A percentile compares a stretch with the other conserved stretches of the same genome.
These are phyloP conservation scores for Phaeophleospora eucalypticola DNA, from an alignment of 2,329 filamentous ascomycete genomes.

Conservation along the genomic window DNA sequence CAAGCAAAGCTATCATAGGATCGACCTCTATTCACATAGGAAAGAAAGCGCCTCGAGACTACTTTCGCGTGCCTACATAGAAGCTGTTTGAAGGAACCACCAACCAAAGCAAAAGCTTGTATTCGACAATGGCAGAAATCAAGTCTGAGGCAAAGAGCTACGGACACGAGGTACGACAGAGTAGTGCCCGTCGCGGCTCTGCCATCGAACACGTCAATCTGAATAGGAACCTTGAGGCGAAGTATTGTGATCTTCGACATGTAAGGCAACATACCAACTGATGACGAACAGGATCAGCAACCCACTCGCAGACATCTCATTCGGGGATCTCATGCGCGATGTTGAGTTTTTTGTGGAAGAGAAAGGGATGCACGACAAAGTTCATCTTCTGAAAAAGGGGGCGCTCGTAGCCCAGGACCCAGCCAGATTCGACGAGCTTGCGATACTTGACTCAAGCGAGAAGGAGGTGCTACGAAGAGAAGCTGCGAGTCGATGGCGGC, in stretches of 20 bases:
- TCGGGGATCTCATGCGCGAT: conserved; percentile 49
- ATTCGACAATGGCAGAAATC: too few species aligned
- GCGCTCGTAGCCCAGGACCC: conserved; percentile 50
- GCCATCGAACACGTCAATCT: conserved; percentile 15
- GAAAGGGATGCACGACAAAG: conserved; percentile 39
- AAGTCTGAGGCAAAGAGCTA: too few species aligned
- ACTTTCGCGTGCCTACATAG: too few species aligned
- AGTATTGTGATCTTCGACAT: conserved; percentile 5
- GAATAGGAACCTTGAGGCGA: conserved; percentile 25
- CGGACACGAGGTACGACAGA: too few species aligned
- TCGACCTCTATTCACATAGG: too few species aligned
- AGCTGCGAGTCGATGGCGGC: conserved; percentile 47
- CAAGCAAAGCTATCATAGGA: too few species aligned
- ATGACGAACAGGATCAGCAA: conserved; percentile 42
- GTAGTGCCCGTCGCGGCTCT: too few species aligned
- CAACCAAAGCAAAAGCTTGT: too few species aligned
- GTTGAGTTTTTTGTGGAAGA: conserved; percentile 54
- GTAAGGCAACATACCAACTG: not conserved
- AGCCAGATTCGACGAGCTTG: conserved; percentile 41
- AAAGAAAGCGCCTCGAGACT: too few species aligned
- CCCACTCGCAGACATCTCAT: conserved; percentile 51
- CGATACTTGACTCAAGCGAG: conserved; percentile 42
- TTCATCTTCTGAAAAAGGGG: conserved; percentile 44
- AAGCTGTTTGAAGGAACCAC: too few species aligned
- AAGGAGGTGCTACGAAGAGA: conserved; percentile 43